Evolutionary conservation across 1,284 basidiomycete genomes (phyloP).

Genomic region (Pisolithus thermaeus): DNA sequence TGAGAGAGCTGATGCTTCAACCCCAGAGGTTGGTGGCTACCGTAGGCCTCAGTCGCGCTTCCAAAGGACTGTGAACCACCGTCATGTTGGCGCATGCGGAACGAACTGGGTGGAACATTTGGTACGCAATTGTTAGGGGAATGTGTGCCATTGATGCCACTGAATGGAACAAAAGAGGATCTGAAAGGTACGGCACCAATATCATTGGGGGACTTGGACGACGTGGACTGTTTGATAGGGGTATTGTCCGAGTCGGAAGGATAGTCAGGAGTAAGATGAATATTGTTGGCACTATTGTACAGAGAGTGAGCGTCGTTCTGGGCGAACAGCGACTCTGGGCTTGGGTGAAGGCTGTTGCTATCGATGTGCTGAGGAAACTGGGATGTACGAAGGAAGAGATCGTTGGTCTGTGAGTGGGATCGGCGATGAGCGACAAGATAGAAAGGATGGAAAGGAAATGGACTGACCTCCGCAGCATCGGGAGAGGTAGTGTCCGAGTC

Average conservation of each 20-base stretch:
- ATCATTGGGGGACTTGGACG: constrained; percentile 35
- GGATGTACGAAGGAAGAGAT: constrained; percentile 29
- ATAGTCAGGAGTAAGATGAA: constrained; percentile 35
- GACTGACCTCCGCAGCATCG: constrained; percentile 43
- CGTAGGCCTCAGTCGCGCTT: constrained; percentile 18
- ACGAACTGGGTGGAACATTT: constrained; percentile 25
- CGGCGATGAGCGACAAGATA: constrained; percentile 43
- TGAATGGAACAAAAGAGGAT: constrained; percentile 33
- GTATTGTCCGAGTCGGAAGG: constrained; percentile 33
- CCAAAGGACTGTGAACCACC: constrained; percentile 22
- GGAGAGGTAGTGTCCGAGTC: constrained; percentile 50
- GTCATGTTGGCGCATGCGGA: constrained; percentile 29
- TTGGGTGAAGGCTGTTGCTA: constrained; percentile 26
- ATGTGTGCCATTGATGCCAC: constrained; percentile 23
- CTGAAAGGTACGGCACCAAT: constrained; percentile 32
- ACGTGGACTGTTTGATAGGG: constrained; percentile 33
- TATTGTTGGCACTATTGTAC: constrained; percentile 43
- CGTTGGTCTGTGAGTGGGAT: constrained; percentile 29
- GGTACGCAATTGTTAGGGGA: constrained; percentile 16
- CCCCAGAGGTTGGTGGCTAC: constrained; percentile 20
- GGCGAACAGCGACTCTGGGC: constrained; percentile 22
- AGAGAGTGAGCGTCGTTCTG: constrained; percentile 32
- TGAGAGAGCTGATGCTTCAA: constrained; percentile 35
- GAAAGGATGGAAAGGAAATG: constrained; percentile 40
- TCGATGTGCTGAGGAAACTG: constrained; percentile 33